These are phyloP conservation scores for Rhynchospora tenuis DNA, from an alignment of 176 grass and related monocot species.

Conservation along the genomic window DNA sequence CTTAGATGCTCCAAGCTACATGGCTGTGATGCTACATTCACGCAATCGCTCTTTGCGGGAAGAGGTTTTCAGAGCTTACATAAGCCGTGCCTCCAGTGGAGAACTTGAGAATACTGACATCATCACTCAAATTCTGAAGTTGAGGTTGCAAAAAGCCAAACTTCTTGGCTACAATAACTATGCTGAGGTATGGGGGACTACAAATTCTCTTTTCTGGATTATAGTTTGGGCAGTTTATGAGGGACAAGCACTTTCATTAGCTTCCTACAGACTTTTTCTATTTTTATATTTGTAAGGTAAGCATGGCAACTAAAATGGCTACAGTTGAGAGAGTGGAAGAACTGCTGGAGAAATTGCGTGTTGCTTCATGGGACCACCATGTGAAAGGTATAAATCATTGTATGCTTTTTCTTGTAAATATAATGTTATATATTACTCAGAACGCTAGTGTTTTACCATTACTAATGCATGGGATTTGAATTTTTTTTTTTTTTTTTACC, in stretches of 20 bases:
- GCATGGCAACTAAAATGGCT: not conserved
- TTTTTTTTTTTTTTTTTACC: not conserved
- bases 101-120: not conserved
- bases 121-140: slow-evolving; percentile 5
- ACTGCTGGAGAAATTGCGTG: not conserved
- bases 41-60: slow-evolving; percentile 62
- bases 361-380: not conserved
- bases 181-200: slow-evolving; percentile 18
- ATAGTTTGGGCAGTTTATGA: not conserved
- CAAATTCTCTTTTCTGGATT: slow-evolving; percentile 12
- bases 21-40: slow-evolving; percentile 81
- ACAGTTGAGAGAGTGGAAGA: not conserved
- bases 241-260: not conserved
- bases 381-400: slow-evolving; percentile 14
- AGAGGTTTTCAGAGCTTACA: slow-evolving; percentile 71
- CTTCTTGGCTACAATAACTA: slow-evolving; percentile 9
- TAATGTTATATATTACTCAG: not conserved
- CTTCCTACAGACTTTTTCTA: slow-evolving; percentile 18
- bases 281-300: slow-evolving; percentile 30
- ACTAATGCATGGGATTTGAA: not conserved
- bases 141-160: slow-evolving; percentile 1
- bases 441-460: not conserved
- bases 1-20: slow-evolving; percentile 67
- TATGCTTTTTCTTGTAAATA: not conserved
- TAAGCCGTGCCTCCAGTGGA: slow-evolving; percentile 42